Evolutionary conservation across 176 grass and related monocot genomes (phyloP), one percentile per base, ranked within the genome.

Genomic region (Dendrocalamus sinicus): DNA sequence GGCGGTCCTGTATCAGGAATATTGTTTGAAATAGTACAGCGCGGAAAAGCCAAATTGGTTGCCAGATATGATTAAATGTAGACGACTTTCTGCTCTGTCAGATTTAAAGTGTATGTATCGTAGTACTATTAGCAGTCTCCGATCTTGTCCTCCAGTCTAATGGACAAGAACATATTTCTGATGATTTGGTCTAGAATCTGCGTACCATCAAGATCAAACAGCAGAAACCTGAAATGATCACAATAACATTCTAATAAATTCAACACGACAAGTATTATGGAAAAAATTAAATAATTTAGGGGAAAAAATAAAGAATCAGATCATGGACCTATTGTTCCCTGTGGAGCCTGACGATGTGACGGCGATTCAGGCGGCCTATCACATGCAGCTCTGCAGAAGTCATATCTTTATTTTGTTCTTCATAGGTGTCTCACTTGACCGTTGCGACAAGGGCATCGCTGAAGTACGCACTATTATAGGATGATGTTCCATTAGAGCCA

Each of bases 191-290:
- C 46, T 53, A 26, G 19, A 53, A 57, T 67, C 46, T 46, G 15
- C 13, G 44, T 85, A 91, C 64, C 73, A 77, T 86, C 76, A 84
- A 90, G 74, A 41, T 90, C 82, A 90, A 20, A 84, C 43, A 86
- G 13, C 26, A 95, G 48, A 81, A 88, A 90, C 64, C 82, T 81
- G 63, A 57, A 57, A 77, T 67, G 39, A 43, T 23, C 28, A 22
- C 50, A 65, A 35, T 14, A 67, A 10, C 12, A 46, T 32, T 28
- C 54, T 58, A 22, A 8, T 22, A 58, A 22, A 22, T 22, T 58
- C 54, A 58, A 22, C 19, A 58, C 2, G 7, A 22, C 19, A 22
- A 58, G 20, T 58, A 58, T 58, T 58, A 58, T 22, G 52, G 50
- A 16, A 52, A 55, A 58, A 60, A 58, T 1, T 58, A 22, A 58